phyloP scores from a whole-genome alignment of 2,329 filamentous ascomycete genomes.

The Fusarium denticulatum region DNA sequence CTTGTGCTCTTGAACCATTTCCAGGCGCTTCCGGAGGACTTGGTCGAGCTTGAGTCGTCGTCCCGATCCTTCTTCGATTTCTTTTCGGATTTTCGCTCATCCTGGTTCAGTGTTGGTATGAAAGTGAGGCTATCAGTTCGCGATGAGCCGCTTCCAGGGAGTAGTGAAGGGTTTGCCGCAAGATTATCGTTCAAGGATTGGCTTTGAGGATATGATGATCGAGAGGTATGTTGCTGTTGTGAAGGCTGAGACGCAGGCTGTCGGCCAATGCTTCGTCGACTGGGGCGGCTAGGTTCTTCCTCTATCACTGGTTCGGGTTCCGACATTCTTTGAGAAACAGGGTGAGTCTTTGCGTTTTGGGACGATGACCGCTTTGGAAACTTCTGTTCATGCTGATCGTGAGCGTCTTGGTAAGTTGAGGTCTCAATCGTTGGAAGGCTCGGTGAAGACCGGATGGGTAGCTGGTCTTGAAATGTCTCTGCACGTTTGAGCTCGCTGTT shows the following conservation, averaged over 20 bases:
- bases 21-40: slow-evolving; percentile 75
- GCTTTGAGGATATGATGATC: slow-evolving; percentile 41
- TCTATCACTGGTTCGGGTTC: slow-evolving; percentile 43
- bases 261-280: slow-evolving; percentile 30
- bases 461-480: slow-evolving; percentile 46
- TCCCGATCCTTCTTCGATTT: slow-evolving; percentile 80
- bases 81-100: slow-evolving; percentile 80
- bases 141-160: slow-evolving; percentile 72
- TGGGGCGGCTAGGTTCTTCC: slow-evolving; percentile 59
- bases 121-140: slow-evolving; percentile 83
- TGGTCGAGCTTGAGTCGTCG: slow-evolving; percentile 66
- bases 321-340: slow-evolving; percentile 49
- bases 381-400: slow-evolving; percentile 39
- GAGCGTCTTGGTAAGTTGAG: slow-evolving; percentile 58
- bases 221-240: slow-evolving; percentile 43
- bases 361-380: slow-evolving; percentile 66
- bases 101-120: slow-evolving; percentile 75
- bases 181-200: slow-evolving; percentile 45
- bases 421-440: slow-evolving; percentile 69
- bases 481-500: slow-evolving; percentile 35
- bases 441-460: slow-evolving; percentile 50
- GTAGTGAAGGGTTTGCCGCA: slow-evolving; percentile 63
- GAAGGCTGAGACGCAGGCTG: slow-evolving; percentile 32
- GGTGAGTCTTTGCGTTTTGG: slow-evolving; percentile 58
- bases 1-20: slow-evolving; percentile 85